These are phyloP conservation scores for Amanita pallidorosea DNA, from an alignment of 768 basidiomycete species.

Conservation along the genomic window DNA sequence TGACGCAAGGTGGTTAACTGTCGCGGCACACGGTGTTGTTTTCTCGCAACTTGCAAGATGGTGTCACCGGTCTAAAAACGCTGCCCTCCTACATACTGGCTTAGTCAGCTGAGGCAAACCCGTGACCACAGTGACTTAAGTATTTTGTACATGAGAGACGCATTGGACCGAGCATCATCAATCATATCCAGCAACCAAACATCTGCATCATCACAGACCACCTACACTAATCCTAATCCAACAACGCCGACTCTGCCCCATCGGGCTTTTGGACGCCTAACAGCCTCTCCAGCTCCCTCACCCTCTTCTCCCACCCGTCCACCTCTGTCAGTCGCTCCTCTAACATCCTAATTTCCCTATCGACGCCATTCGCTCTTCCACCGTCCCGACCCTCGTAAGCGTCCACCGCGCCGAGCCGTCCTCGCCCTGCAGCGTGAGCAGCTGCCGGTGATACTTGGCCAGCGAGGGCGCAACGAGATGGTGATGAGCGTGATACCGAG, in stretches of 20 bases:
- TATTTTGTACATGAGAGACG: too few relatives aligned
- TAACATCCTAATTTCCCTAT: conserved; percentile 60
- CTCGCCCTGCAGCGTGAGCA: conserved; percentile 63
- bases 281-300: conserved; percentile 51
- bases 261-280: conserved; percentile 32
- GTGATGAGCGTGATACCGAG: conserved; percentile 89
- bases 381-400: conserved; percentile 58
- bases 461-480: conserved; percentile 77
- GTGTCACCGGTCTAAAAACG: too few relatives aligned
- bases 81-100: too few relatives aligned
- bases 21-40: too few relatives aligned
- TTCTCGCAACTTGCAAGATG: too few relatives aligned
- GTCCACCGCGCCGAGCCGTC: conserved; percentile 66
- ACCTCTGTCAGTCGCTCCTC: conserved; percentile 64
- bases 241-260: not conserved
- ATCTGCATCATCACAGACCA: too few relatives aligned
- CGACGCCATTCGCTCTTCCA: conserved; percentile 65
- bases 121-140: too few relatives aligned
- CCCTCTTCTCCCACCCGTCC: conserved; percentile 57
- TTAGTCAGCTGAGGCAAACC: too few relatives aligned
- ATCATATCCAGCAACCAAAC: too few relatives aligned
- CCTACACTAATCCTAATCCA: too few relatives aligned
- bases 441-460: conserved; percentile 80
- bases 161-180: too few relatives aligned
- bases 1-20: too few relatives aligned